Percentiles rank a stretch among this genome's conserved stretches.
phyloP scores from a whole-genome alignment of 495 filamentous ascomycete species.

The Lasiosphaeria miniovina region DNA sequence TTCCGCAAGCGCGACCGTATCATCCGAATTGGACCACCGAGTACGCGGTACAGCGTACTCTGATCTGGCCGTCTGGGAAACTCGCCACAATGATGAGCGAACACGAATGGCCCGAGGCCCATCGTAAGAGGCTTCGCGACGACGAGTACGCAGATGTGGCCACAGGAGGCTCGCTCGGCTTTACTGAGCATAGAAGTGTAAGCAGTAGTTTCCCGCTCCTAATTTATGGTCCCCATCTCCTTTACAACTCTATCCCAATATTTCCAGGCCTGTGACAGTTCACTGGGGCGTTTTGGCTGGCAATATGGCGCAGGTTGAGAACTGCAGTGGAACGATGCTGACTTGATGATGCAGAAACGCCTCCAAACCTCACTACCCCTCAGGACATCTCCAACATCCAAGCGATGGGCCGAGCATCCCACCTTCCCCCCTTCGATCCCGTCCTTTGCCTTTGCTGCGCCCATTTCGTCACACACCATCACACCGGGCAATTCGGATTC shows the following conservation, averaged over 20 bases:
- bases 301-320: no score
- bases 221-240: neutral
- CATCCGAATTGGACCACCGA: neutral
- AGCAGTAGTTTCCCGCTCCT: conserved; percentile 15
- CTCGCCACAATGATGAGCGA: conserved; percentile 14
- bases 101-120: conserved; percentile 21
- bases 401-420: conserved; percentile 35
- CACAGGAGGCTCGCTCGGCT: conserved; percentile 32
- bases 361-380: conserved; percentile 41
- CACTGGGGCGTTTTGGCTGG: no score
- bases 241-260: neutral
- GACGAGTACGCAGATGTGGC: conserved; percentile 30
- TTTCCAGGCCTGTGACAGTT: no score
- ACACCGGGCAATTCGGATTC: conserved; percentile 38
- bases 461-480: conserved; percentile 27
- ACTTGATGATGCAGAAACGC: conserved; percentile 39
- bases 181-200: conserved; percentile 49
- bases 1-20: neutral
- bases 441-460: conserved; percentile 16
- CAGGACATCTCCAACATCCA: conserved; percentile 39
- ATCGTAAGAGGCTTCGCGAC: conserved; percentile 33
- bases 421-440: conserved; percentile 28
- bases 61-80: neutral
- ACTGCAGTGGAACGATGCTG: conserved; percentile 9
- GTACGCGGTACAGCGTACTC: conserved; percentile 1